phyloP scores from a whole-genome alignment of 1,139 yeast genomes.

The Dujonia santamariae region DNA sequence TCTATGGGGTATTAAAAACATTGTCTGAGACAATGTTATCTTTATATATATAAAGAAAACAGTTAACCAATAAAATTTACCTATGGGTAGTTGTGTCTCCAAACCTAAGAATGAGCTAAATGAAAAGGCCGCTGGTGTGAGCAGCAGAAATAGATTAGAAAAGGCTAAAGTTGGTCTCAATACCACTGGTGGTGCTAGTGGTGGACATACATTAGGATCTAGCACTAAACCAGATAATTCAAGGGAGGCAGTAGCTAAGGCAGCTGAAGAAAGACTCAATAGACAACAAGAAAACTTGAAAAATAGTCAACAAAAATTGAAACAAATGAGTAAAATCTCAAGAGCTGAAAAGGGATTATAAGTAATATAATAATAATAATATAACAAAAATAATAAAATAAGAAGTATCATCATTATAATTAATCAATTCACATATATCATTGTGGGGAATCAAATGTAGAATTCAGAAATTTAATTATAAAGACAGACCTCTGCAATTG shows the following conservation, averaged over 20 bases:
- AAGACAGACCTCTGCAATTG: too few relatives aligned
- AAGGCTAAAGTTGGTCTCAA: too few relatives aligned
- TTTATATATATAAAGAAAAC: too few relatives aligned
- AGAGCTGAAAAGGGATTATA: constrained; percentile 31
- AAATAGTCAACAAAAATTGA: constrained; percentile 26
- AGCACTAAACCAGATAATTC: constrained; percentile 9
- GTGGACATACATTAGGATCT: constrained; percentile 9
- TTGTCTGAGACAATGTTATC: too few relatives aligned
- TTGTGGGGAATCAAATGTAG: too few relatives aligned
- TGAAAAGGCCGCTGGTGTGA: too few relatives aligned
- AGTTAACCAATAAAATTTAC: too few relatives aligned
- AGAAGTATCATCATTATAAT: background rate
- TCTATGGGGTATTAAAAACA: too few relatives aligned
- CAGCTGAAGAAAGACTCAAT: constrained; percentile 33
- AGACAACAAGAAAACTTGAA: constrained; percentile 23
- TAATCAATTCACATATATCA: background rate
- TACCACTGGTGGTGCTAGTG: background rate
- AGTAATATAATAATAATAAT: background rate
- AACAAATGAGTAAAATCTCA: constrained; percentile 28
- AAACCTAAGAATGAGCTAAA: too few relatives aligned
- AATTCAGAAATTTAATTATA: too few relatives aligned
- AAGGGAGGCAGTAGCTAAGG: constrained; percentile 33
- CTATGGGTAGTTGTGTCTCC: too few relatives aligned
- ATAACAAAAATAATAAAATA: background rate
- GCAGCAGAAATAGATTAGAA: too few relatives aligned